Evolutionary conservation across 495 filamentous ascomycete species (phyloP).

Genomic region (Penicillium coffeae): DNA sequence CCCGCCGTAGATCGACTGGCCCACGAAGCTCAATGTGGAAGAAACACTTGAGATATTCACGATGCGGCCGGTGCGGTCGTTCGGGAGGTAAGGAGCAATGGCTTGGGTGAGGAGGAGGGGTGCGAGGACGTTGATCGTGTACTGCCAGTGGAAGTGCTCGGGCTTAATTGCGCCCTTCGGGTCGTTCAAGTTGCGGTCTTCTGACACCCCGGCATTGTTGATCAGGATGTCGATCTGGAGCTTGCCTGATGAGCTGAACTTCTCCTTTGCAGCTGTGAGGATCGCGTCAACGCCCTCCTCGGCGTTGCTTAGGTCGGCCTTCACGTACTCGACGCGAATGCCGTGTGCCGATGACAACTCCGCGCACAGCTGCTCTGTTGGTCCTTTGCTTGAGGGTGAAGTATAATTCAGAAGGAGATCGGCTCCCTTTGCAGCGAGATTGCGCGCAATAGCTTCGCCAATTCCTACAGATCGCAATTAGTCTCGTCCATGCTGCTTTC

Average conservation of each 20-base stretch:
- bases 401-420: conserved; percentile 69
- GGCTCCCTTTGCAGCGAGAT: conserved; percentile 71
- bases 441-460: conserved; percentile 75
- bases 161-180: conserved; percentile 43
- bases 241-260: conserved; percentile 47
- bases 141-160: conserved; percentile 65
- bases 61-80: conserved; percentile 71
- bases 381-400: conserved; percentile 49
- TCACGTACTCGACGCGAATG: conserved; percentile 46
- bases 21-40: conserved; percentile 62
- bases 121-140: conserved; percentile 80
- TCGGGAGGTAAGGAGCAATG: conserved; percentile 63
- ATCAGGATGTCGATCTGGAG: conserved; percentile 82
- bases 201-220: conserved; percentile 78
- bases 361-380: conserved; percentile 42
- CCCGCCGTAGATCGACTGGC: conserved; percentile 77
- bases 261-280: conserved; percentile 39
- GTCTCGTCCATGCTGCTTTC: conserved; percentile 1
- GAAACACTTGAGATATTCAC: conserved; percentile 74
- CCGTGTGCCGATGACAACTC: conserved; percentile 36
- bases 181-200: conserved; percentile 57
- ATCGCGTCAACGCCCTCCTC: conserved; percentile 29
- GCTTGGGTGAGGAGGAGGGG: conserved; percentile 78
- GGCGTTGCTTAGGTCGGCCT: conserved; percentile 55
- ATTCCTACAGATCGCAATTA: conserved; percentile 56